Conservation (phyloP, 2,329 filamentous ascomycete genomes). For the Colletotrichum sp. region DNA sequence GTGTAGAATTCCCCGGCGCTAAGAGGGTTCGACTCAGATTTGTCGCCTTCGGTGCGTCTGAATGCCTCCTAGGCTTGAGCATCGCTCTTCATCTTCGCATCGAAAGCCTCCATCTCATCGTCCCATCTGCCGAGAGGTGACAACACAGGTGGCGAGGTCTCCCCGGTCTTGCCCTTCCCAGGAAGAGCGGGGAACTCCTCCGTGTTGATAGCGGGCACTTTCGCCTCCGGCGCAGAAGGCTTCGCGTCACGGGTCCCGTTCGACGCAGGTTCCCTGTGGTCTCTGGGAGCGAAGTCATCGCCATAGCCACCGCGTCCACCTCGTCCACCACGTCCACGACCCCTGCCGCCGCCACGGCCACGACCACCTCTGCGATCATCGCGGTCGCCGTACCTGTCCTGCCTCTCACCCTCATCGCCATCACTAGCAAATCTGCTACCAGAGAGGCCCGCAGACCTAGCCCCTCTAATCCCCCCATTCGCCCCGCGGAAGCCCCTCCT, state of each 20-base stretch:
- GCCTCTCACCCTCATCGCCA: conserved; percentile 23
- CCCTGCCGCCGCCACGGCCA: conserved; percentile 23
- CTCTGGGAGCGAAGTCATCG: conserved; percentile 35
- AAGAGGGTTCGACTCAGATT: background rate
- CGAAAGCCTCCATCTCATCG: conserved; percentile 61
- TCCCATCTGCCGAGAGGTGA: conserved; percentile 56
- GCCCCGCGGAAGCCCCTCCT: conserved; percentile 46
- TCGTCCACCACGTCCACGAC: conserved; percentile 29
- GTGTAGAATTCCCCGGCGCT: background rate
- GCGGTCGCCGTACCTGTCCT: background rate
- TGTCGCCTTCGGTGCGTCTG: background rate
- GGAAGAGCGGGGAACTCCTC: conserved; percentile 49
- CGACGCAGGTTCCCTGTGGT: conserved; percentile 28
- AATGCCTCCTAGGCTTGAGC: conserved; percentile 2
- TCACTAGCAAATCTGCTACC: conserved; percentile 48
- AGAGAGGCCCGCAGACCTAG: conserved; percentile 39
- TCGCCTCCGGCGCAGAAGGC: conserved; percentile 28
- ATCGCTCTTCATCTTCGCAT: conserved; percentile 30
- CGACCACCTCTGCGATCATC: conserved; percentile 24
- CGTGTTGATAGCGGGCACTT: conserved; percentile 34
- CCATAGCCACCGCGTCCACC: conserved; percentile 34
- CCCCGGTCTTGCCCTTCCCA: background rate
- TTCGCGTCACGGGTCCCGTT: background rate
- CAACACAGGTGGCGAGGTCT: conserved; percentile 30
- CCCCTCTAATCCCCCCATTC: conserved; percentile 44